Conservation (phyloP, 176 grass and related monocot genomes). For the Phoenix dactylifera region DNA sequence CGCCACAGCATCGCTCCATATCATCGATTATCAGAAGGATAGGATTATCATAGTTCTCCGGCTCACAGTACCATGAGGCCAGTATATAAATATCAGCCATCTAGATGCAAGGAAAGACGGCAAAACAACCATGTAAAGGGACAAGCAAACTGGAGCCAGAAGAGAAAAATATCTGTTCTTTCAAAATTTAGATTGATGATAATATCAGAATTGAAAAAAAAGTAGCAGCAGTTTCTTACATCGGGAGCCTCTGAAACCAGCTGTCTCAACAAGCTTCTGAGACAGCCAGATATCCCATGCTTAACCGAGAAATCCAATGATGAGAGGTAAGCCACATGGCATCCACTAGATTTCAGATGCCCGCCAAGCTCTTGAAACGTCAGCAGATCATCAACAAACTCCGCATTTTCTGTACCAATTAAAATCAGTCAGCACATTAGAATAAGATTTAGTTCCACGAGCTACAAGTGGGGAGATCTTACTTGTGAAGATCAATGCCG, state of each 20-base stretch:
- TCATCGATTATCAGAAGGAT: conserved; percentile 86
- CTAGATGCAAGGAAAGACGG: conserved; percentile 4
- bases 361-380: conserved; percentile 60
- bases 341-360: conserved; percentile 55
- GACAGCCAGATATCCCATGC: conserved; percentile 47
- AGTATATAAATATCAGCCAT: conserved; percentile 52
- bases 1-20: conserved; percentile 57
- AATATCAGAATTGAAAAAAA: conserved; percentile 1
- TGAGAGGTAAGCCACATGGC: conserved; percentile 57
- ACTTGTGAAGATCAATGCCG: conserved; percentile 68
- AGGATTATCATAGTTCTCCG: conserved; percentile 50
- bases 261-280: conserved; percentile 71
- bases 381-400: conserved; percentile 66
- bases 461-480: neutral
- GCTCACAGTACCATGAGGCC: conserved; percentile 60
- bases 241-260: conserved; percentile 50
- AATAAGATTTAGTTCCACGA: neutral
- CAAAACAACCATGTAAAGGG: too few relatives aligned
- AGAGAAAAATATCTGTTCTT: too few relatives aligned
- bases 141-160: too few relatives aligned
- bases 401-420: conserved; percentile 72
- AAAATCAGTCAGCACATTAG: neutral
- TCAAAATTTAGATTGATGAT: neutral
- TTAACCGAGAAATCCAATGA: conserved; percentile 52
- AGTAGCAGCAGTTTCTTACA: conserved; percentile 26